These are phyloP conservation scores for Geopyxis carbonaria DNA, from an alignment of 495 filamentous ascomycete species.

Conservation along the genomic window DNA sequence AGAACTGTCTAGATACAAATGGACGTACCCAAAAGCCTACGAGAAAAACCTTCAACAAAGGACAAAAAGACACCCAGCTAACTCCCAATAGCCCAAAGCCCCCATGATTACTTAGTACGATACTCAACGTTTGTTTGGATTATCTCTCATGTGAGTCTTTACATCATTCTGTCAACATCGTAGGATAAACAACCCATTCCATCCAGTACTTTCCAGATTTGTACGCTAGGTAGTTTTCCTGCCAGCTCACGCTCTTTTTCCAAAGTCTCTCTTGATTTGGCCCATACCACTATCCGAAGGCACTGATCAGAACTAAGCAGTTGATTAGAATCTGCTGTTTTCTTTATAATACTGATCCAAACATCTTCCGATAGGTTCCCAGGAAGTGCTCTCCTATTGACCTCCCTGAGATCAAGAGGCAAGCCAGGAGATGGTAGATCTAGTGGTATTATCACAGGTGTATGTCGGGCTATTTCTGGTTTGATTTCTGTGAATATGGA, in stretches of 20 bases:
- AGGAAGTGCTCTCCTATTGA: conserved; percentile 2
- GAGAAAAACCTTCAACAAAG: too few species aligned
- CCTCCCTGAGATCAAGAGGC: background rate
- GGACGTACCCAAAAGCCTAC: too few species aligned
- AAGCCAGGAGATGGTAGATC: too few species aligned
- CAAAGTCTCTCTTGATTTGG: conserved; percentile 17
- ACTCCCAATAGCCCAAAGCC: too few species aligned
- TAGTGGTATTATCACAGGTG: too few species aligned
- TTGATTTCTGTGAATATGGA: too few species aligned
- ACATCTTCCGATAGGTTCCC: conserved; percentile 12
- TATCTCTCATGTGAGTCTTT: background rate
- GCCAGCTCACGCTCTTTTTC: conserved; percentile 17
- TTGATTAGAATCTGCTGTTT: conserved; percentile 14
- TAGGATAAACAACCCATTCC: conserved; percentile 16
- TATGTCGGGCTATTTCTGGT: too few species aligned
- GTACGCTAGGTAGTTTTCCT: conserved; percentile 14
- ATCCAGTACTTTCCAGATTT: conserved; percentile 21
- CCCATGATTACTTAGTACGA: too few species aligned
- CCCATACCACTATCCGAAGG: conserved; percentile 15
- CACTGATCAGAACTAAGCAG: conserved; percentile 16
- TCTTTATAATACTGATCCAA: conserved; percentile 16
- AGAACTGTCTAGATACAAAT: too few species aligned
- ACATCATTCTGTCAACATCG: conserved; percentile 7
- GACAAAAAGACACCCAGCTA: too few species aligned
- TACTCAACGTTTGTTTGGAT: too few species aligned